Evolutionary conservation across 768 basidiomycete species (phyloP).

Genomic region (Lactifluus echinatus): DNA sequence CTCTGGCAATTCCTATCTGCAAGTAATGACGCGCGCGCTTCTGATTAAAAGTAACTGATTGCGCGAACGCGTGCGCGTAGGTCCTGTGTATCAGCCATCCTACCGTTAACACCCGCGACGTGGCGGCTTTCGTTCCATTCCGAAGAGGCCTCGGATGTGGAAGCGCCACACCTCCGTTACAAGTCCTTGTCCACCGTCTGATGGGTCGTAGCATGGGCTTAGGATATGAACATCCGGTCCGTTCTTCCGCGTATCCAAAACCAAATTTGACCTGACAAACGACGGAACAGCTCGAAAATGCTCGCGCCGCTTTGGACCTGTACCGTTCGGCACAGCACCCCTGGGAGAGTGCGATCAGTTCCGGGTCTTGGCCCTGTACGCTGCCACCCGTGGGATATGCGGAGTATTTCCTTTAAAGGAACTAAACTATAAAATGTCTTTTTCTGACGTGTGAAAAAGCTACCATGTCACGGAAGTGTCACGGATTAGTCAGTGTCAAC

Average conservation of each 20-base stretch:
- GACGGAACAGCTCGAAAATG: slow-evolving; percentile 38
- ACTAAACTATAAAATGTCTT: too few species aligned
- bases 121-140: slow-evolving; percentile 44
- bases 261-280: too few species aligned
- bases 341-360: slow-evolving; percentile 38
- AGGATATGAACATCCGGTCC: slow-evolving; percentile 39
- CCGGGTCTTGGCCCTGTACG: slow-evolving; percentile 39
- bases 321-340: slow-evolving; percentile 43
- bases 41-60: neutral
- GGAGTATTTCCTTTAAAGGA: slow-evolving; percentile 12
- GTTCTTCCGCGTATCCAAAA: slow-evolving; percentile 20
- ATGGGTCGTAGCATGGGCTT: slow-evolving; percentile 39
- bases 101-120: slow-evolving; percentile 44
- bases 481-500: neutral
- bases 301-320: slow-evolving; percentile 43
- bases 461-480: too few species aligned
- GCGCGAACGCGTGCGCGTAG: slow-evolving; percentile 24
- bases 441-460: slow-evolving; percentile 8
- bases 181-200: slow-evolving; percentile 36
- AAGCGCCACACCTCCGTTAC: slow-evolving; percentile 29
- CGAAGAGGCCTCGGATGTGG: slow-evolving; percentile 32
- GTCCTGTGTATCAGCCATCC: slow-evolving; percentile 45
- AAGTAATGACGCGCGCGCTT: slow-evolving; percentile 18
- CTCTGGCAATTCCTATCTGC: slow-evolving; percentile 49
- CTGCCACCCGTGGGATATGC: slow-evolving; percentile 19